A percentile compares a stretch with the other conserved stretches of the same genome.
Conservation (phyloP, 371 early-diverging fungal species). For the Apophysomyces variabilis region DNA sequence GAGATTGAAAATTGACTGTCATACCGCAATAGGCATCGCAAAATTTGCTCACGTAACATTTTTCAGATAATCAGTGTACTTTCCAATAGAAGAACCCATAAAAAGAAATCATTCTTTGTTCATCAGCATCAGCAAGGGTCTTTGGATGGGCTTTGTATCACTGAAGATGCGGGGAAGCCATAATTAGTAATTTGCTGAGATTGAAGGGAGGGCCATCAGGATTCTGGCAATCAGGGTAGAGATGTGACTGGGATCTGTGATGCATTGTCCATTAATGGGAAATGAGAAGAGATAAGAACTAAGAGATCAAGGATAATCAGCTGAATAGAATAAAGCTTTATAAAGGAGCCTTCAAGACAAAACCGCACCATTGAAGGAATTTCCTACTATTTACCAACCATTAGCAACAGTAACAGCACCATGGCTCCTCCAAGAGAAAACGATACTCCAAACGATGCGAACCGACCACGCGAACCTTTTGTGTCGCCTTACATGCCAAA, state of each 20-base stretch:
- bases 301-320: slow-evolving; percentile 10
- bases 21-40: no score
- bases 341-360: neutral
- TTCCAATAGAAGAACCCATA: no score
- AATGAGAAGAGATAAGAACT: neutral
- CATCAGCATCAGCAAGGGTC: no score
- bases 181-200: neutral
- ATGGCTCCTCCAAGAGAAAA: slow-evolving; percentile 8
- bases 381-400: neutral
- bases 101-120: no score
- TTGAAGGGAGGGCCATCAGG: neutral
- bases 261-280: slow-evolving; percentile 12
- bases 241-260: slow-evolving; percentile 10
- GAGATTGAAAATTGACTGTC: no score
- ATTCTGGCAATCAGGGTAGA: neutral
- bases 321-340: neutral
- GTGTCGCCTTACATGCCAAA: slow-evolving; percentile 61
- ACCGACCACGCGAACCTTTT: slow-evolving; percentile 31
- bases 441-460: slow-evolving; percentile 11
- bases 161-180: neutral
- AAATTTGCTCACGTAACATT: no score
- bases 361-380: neutral
- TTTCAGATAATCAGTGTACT: no score
- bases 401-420: neutral
- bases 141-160: no score